Evolutionary conservation across 257 asterid species (phyloP).

Genomic region (Solanum medicagineum): DNA sequence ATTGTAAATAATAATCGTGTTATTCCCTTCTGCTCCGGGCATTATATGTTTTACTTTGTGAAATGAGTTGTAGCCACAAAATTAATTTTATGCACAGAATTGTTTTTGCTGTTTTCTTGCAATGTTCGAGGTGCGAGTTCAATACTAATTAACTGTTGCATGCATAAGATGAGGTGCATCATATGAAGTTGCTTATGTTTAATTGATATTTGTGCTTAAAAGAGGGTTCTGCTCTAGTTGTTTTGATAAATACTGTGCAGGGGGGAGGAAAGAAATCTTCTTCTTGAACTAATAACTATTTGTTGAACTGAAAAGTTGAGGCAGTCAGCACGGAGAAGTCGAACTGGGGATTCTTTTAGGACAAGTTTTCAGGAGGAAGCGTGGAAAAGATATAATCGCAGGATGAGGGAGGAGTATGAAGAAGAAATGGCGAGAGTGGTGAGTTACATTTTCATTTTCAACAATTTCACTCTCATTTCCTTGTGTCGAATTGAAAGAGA

Average conservation of each 20-base stretch:
- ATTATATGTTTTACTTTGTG: neutral
- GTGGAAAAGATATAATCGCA: conserved; percentile 66
- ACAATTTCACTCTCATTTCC: neutral
- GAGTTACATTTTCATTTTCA: conserved; percentile 12
- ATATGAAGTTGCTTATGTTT: neutral
- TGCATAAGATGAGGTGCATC: neutral
- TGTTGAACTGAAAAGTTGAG: conserved; percentile 45
- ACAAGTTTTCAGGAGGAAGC: conserved; percentile 65
- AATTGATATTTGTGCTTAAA: neutral
- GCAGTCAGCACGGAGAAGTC: conserved; percentile 58
- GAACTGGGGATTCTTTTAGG: conserved; percentile 38
- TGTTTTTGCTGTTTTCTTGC: neutral
- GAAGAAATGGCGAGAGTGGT: conserved; percentile 99
- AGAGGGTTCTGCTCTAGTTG: neutral
- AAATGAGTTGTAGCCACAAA: neutral
- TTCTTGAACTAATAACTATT: conserved; percentile 21
- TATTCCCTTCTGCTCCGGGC: neutral
- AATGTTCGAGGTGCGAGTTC: neutral
- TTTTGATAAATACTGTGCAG: neutral
- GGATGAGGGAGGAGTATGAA: conserved; percentile 90
- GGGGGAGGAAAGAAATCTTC: neutral
- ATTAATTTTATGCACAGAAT: neutral
- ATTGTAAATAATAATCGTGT: neutral
- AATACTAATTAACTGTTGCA: neutral
- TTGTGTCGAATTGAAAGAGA: neutral